Evolutionary conservation across 805 yeast genomes (phyloP).

Genomic region (Candida sphagnicola): DNA sequence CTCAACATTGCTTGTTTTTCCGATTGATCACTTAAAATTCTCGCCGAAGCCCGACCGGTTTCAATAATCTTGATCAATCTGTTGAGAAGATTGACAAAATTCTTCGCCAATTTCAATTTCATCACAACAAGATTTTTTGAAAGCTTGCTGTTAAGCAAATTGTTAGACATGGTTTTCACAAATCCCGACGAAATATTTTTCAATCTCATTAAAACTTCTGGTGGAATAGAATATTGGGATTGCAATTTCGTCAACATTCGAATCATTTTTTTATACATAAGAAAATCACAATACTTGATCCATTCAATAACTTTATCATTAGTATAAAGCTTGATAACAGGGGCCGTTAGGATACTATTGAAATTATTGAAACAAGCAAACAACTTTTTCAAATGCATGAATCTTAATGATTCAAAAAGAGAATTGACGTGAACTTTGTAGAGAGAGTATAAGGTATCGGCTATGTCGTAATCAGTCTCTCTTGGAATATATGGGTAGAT

Average conservation of each 20-base stretch:
- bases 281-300: conserved; percentile 64
- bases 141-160: conserved; percentile 32
- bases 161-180: conserved; percentile 41
- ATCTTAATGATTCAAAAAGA: conserved; percentile 62
- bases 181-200: conserved; percentile 49
- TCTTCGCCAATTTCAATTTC: conserved; percentile 51
- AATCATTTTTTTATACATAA: conserved; percentile 52
- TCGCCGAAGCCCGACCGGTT: conserved; percentile 47
- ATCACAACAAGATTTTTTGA: conserved; percentile 48
- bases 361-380: conserved; percentile 51
- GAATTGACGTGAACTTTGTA: conserved; percentile 63
- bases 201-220: conserved; percentile 50
- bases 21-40: conserved; percentile 37
- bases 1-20: conserved; percentile 49
- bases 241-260: conserved; percentile 61
- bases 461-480: conserved; percentile 51
- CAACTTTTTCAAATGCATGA: conserved; percentile 61
- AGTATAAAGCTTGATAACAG: conserved; percentile 56
- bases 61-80: conserved; percentile 53
- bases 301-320: conserved; percentile 50
- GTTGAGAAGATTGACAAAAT: conserved; percentile 49
- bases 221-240: conserved; percentile 51
- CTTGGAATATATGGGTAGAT: conserved; percentile 42
- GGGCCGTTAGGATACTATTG: conserved; percentile 53
- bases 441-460: conserved; percentile 56